These are phyloP conservation scores for Obba rivulosa DNA, from an alignment of 768 basidiomycete genomes.

Conservation along the genomic window DNA sequence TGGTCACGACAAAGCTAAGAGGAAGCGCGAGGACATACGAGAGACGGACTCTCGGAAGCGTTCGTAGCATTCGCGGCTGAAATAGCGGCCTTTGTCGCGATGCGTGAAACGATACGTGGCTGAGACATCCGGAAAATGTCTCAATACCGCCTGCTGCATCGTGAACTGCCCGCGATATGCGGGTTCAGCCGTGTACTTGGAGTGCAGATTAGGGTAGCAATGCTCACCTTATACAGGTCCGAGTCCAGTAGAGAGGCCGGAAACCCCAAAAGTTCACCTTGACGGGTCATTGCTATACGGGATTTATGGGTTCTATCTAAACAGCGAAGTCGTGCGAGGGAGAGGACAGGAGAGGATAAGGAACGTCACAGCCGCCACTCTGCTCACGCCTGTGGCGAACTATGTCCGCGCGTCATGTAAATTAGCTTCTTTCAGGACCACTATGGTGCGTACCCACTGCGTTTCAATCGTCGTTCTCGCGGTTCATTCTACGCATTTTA, in stretches of 20 bases:
- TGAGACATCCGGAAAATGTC: slow-evolving; percentile 67
- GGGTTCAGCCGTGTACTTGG: background rate
- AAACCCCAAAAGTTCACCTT: slow-evolving; percentile 5
- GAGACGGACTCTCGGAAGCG: slow-evolving; percentile 49
- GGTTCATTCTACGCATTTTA: slow-evolving; percentile 12
- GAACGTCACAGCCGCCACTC: no score
- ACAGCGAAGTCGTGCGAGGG: background rate
- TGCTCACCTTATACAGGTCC: slow-evolving; percentile 83
- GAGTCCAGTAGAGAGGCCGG: slow-evolving; percentile 77
- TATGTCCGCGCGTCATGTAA: background rate
- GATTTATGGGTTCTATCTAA: background rate
- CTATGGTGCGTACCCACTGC: slow-evolving; percentile 6
- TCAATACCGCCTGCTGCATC: slow-evolving; percentile 90
- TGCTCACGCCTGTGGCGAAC: no score
- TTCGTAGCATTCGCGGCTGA: slow-evolving; percentile 62
- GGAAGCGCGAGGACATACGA: slow-evolving; percentile 32
- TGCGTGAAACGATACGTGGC: slow-evolving; percentile 80
- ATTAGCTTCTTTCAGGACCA: background rate
- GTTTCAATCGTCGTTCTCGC: background rate
- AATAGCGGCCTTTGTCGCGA: slow-evolving; percentile 57
- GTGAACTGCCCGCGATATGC: slow-evolving; percentile 51
- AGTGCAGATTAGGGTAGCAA: slow-evolving; percentile 2
- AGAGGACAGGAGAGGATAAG: background rate
- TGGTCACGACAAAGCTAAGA: background rate
- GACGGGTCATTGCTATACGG: background rate